Evolutionary conservation across 208 protist genomes (phyloP).

Genomic region (Angomonas deanei): DNA sequence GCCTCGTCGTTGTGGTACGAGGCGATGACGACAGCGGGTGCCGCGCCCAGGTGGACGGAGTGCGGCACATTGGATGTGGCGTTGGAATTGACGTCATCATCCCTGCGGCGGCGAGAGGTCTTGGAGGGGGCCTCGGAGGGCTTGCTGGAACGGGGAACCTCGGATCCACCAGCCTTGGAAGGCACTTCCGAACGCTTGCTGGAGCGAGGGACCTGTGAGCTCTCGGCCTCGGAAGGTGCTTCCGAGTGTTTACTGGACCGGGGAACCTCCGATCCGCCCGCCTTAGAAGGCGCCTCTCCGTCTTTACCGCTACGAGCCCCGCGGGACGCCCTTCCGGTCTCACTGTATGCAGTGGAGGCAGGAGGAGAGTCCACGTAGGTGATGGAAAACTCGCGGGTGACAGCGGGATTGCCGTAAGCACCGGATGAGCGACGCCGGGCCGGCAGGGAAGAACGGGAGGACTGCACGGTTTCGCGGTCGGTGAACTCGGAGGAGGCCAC

Average conservation of each 20-base stretch:
- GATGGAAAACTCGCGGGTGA: neutral
- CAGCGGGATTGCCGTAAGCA: neutral
- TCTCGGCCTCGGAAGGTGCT: neutral
- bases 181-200: too few relatives aligned
- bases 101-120: neutral
- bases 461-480: constrained; percentile 3
- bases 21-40: neutral
- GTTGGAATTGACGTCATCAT: neutral
- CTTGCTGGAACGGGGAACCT: neutral
- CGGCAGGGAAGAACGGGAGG: constrained; percentile 14
- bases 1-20: neutral
- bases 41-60: neutral
- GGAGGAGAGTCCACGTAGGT: too few relatives aligned
- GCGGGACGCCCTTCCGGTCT: too few relatives aligned
- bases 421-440: constrained; percentile 4
- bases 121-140: neutral
- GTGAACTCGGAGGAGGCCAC: neutral
- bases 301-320: too few relatives aligned
- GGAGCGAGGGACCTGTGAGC: neutral
- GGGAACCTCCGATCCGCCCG: neutral
- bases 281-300: too few relatives aligned
- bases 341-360: too few relatives aligned
- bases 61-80: neutral
- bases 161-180: neutral
- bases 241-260: neutral